Evolutionary conservation across 163 green algal genomes (phyloP).

Genomic region (Scenedesmus sp.): DNA sequence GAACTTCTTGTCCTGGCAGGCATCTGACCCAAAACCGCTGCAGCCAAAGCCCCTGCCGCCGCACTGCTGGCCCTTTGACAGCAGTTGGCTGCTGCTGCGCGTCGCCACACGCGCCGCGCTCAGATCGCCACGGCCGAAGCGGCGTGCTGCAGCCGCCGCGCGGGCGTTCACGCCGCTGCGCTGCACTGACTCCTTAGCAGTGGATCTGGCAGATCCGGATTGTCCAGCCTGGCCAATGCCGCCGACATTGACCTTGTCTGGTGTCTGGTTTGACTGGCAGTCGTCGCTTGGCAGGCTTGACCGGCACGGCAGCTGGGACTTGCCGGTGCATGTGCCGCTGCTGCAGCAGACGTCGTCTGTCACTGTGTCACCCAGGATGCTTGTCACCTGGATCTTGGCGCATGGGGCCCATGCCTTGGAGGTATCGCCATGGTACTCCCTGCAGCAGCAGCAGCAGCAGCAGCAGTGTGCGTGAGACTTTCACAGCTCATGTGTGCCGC

Average conservation of each 20-base stretch:
- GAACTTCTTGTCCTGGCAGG: conserved; percentile 36
- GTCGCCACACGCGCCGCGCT: neutral
- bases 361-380: conserved; percentile 50
- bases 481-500: neutral
- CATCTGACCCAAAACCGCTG: neutral
- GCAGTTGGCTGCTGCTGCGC: neutral
- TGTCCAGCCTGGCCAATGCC: conserved; percentile 29
- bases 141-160: neutral
- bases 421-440: conserved; percentile 37
- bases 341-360: conserved; percentile 38
- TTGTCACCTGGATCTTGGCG: conserved; percentile 36
- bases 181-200: neutral
- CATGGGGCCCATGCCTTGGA: conserved; percentile 8
- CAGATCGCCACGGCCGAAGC: neutral
- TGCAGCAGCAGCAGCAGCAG: neutral
- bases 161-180: neutral
- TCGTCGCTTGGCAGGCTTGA: conserved; percentile 19
- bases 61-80: conserved; percentile 37
- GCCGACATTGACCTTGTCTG: conserved; percentile 37
- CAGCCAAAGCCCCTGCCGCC: conserved; percentile 10
- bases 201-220: neutral
- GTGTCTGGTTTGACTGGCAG: neutral
- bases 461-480: neutral
- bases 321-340: conserved; percentile 38
- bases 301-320: conserved; percentile 40